phyloP scores from a whole-genome alignment of 345 rosid species.

The Eucalyptus caleyi region DNA sequence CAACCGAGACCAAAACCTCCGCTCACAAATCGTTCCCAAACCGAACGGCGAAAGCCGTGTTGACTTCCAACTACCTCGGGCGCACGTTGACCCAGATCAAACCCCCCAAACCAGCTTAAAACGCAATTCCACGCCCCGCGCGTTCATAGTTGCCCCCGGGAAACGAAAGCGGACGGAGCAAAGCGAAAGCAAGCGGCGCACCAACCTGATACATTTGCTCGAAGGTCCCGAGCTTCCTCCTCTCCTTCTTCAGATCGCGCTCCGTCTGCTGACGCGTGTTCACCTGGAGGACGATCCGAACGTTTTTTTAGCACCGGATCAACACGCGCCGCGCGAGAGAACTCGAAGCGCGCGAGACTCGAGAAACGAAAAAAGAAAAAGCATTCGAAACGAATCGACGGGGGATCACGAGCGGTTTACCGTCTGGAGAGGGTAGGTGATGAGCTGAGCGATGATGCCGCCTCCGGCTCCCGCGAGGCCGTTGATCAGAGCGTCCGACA shows the following conservation, averaged over 20 bases:
- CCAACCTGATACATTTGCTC: conserved; percentile 77
- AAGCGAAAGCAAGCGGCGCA: background rate
- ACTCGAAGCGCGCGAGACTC: background rate
- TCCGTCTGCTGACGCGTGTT: conserved; percentile 97
- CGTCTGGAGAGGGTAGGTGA: conserved; percentile 92
- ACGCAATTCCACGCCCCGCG: background rate
- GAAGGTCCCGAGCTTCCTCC: conserved; percentile 63
- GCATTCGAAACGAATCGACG: background rate
- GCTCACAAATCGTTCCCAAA: background rate
- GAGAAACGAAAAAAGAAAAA: background rate
- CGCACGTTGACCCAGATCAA: background rate
- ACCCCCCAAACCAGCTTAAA: background rate
- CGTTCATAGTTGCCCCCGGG: background rate
- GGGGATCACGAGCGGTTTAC: conserved; percentile 9
- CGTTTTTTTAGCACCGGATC: background rate
- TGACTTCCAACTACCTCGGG: background rate
- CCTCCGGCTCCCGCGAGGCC: conserved; percentile 97
- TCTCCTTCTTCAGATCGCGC: conserved; percentile 74
- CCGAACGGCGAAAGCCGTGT: background rate
- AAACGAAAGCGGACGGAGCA: background rate
- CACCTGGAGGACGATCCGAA: conserved; percentile 36
- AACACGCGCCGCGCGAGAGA: background rate
- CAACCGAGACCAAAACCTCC: background rate
- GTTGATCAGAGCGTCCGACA: conserved; percentile 96
- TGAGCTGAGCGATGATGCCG: conserved; percentile 93